phyloP scores from a whole-genome alignment of 352 stramenopile genomes.

The Pythium folliculosum region DNA sequence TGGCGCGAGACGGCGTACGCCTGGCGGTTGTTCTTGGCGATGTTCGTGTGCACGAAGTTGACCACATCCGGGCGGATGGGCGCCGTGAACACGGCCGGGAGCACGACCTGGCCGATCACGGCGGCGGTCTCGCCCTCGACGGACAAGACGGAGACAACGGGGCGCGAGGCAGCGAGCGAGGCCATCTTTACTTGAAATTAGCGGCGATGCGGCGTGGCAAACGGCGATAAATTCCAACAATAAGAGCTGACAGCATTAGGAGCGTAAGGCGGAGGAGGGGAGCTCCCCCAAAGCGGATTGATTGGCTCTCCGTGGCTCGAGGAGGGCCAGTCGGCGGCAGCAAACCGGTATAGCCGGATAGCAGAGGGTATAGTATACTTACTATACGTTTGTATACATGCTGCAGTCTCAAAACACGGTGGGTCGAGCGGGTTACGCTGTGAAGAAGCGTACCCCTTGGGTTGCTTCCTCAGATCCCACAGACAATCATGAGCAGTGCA shows the following conservation, averaged over 20 bases:
- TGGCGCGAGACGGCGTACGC: conserved; percentile 96
- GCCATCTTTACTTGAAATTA: conserved; percentile 51
- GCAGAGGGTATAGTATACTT: too few relatives aligned
- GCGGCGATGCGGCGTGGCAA: conserved; percentile 51
- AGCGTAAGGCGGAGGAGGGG: background rate
- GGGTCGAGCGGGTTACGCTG: background rate
- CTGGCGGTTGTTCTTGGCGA: conserved; percentile 99
- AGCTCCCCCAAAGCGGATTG: too few relatives aligned
- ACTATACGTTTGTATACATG: conserved; percentile 3
- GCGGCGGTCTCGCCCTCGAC: conserved; percentile 73
- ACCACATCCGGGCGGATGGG: conserved; percentile 99
- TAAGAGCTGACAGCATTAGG: too few relatives aligned
- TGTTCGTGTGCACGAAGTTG: conserved; percentile 99
- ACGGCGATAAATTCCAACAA: conserved; percentile 67
- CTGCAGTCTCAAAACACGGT: conserved; percentile 25
- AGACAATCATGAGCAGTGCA: too few relatives aligned
- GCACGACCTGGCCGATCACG: conserved; percentile 88
- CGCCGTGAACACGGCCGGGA: conserved; percentile 96
- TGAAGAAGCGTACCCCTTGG: background rate
- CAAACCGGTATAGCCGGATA: conserved; percentile 31
- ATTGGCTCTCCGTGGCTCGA: conserved; percentile 26
- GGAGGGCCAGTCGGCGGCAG: too few relatives aligned
- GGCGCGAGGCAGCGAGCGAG: conserved; percentile 91
- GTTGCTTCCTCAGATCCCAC: too few relatives aligned
- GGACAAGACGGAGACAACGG: conserved; percentile 96